Evolutionary conservation across 768 basidiomycete species (phyloP), one percentile per base, ranked within the genome.

Genomic region (Cystobasidium ongulense): DNA sequence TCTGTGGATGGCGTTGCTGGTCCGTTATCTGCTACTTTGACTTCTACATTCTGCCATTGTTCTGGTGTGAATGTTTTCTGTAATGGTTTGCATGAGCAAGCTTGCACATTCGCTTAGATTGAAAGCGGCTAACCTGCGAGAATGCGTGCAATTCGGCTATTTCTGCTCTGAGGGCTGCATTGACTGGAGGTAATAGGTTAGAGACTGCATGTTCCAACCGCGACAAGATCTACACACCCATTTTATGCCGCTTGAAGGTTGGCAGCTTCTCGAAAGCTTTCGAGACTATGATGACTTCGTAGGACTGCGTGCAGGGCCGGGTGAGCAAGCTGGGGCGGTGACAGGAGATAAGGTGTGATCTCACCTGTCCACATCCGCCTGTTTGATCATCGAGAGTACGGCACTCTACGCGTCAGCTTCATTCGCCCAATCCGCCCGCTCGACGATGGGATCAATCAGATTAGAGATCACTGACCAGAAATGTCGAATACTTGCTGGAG

Each of bases 71-170:
- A 78, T 11, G 78, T 74, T 71, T 77, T 78, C 78, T 78, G 72
- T 23, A 33, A 25, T 33, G 18, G 15, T 36, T 8, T 18, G 21
- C 21, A 11, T n/a, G 4, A 36, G 29, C 62, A 39, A 63, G 10
- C 11, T 7, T 33, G 21, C 4, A 31, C 1, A 13, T 29, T 1
- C 10, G 52, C 1, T 1, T 50, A 36, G 0, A 29, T n/a, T n/a
- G 46, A 18, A n/a, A 18, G 39, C 29, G 10, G 0, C 76, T 3
- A 4, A 77, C 78, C 63, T 78, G 78, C 0, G 77, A 76, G 62
- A 79, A 79, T 5, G 78, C 78, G 68, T 79, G 78, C 50, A 79
- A 74, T 54, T 76, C 75, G 1, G 75, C 78, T 33, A 79, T 79
- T 68, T 79, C 78, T 15, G 76, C 77, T 66, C 77, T 78, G 27